Conservation (phyloP, 805 yeast species). For the Candida palmyrensis region DNA sequence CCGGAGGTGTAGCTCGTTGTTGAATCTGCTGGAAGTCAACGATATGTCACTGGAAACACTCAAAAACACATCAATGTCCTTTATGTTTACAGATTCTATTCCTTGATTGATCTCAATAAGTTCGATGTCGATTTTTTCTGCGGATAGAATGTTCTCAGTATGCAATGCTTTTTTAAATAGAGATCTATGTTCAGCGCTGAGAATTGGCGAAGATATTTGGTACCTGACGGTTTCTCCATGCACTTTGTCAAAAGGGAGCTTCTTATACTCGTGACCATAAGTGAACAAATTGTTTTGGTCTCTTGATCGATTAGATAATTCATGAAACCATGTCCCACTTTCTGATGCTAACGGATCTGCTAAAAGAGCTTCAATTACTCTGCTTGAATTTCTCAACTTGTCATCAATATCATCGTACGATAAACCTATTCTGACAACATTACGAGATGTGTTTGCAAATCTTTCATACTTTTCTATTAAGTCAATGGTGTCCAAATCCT, state of each 20-base stretch:
- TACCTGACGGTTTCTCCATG: conserved; percentile 9
- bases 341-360: conserved; percentile 36
- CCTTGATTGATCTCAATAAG: conserved; percentile 18
- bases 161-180: conserved; percentile 11
- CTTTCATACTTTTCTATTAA: conserved; percentile 1
- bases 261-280: conserved; percentile 5
- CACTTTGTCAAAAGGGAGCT: neutral
- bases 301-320: conserved; percentile 16
- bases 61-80: neutral
- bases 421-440: conserved; percentile 24
- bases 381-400: no score
- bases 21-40: no score
- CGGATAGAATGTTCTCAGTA: conserved; percentile 5
- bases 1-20: conserved; percentile 2
- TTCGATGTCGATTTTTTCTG: conserved; percentile 12
- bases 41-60: no score
- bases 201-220: conserved; percentile 25
- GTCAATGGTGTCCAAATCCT: neutral
- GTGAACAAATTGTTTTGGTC: conserved; percentile 15
- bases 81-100: neutral
- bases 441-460: neutral
- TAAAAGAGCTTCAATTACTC: conserved; percentile 28
- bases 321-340: conserved; percentile 27
- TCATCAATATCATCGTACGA: conserved; percentile 18
- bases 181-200: conserved; percentile 22